Percentiles rank a stretch among this genome's conserved stretches.
Conservation (phyloP, 2,329 filamentous ascomycete species). For the Monosporascus sp. region DNA sequence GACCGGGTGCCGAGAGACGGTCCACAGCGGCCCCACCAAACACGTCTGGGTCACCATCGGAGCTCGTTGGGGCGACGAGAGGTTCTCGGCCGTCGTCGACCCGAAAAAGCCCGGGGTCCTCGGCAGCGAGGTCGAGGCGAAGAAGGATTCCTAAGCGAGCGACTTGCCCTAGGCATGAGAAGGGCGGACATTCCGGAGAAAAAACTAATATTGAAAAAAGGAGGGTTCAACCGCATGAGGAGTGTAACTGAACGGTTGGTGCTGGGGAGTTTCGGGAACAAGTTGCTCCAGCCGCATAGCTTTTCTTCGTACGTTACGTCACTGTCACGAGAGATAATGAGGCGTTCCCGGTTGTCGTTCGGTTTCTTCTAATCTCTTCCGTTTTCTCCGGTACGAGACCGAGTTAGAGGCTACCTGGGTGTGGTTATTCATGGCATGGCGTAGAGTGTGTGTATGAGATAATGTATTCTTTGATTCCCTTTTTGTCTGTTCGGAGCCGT, state of each 20-base stretch:
- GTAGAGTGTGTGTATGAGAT: slow-evolving; percentile 9
- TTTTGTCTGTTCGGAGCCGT: background rate
- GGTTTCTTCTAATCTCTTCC: background rate
- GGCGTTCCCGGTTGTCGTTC: background rate
- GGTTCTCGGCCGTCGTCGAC: slow-evolving; percentile 52
- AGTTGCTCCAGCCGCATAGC: background rate
- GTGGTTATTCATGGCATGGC: slow-evolving; percentile 13
- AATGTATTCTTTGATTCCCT: slow-evolving; percentile 7
- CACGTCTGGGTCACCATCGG: slow-evolving; percentile 67
- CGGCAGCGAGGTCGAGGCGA: slow-evolving; percentile 47
- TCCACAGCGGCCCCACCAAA: slow-evolving; percentile 51
- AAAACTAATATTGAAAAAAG: background rate
- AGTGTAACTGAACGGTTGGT: background rate
- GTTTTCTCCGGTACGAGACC: background rate
- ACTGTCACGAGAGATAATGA: background rate
- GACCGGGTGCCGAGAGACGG: slow-evolving; percentile 53
- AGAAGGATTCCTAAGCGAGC: slow-evolving; percentile 16
- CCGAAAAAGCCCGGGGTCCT: slow-evolving; percentile 48
- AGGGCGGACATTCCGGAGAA: background rate
- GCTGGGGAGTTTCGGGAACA: background rate
- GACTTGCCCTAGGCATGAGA: background rate
- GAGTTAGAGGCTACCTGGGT: background rate
- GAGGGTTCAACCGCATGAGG: too few species aligned
- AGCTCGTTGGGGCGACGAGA: slow-evolving; percentile 55
- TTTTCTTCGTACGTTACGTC: background rate